Base-by-base conservation (phyloP, 805 yeast species). In the Cyberlindnera americana region DNA sequence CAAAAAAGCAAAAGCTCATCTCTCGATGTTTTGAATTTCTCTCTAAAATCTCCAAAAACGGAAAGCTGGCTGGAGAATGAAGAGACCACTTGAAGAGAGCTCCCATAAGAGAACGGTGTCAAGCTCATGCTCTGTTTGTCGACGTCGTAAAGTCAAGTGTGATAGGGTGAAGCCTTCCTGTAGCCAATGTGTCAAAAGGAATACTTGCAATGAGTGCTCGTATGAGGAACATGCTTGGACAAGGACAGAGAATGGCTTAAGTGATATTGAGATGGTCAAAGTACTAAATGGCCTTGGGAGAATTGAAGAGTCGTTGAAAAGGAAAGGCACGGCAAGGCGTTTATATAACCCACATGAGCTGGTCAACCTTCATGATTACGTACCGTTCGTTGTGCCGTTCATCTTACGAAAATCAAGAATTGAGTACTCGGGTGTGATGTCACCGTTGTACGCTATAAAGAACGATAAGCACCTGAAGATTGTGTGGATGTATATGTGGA, bases 171-270 rank as follows among this genome's bases (percentile, higher is more conserved):
- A 71, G 43, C 82, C 82, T 1, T 70, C 69, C 35, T 76, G 82
- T 54, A 59, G 69, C 13, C 75, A 74, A 45, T 76, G 82, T 60
- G 58, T 61, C 14, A 75, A 73, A 51, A 70, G 77, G 26, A 75
- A 75, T 6, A 77, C 73, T n/a, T 66, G 64, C 11, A 78, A 73
- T 52, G 50, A 73, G 21, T 76, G 82, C 41, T 71, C 70, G 28
- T 76, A 75, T 41, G 66, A 75, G 52, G 78, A 16, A 15, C 17
- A 17, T 7, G 12, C 19, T 6, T 27, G 30, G 32, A 29, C 32
- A 17, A 16, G 13, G 10, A 4, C 19, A 18, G 8, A 18, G 23
- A 6, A 15, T 23, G 9, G 19, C 14, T 15, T 15, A 13, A 6
- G 25, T 30, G 6, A 21, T 21, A 10, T 16, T 17, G 24, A 33